Evolutionary conservation across 176 grass and related monocot genomes (phyloP).

Genomic region (Typha latifolia): DNA sequence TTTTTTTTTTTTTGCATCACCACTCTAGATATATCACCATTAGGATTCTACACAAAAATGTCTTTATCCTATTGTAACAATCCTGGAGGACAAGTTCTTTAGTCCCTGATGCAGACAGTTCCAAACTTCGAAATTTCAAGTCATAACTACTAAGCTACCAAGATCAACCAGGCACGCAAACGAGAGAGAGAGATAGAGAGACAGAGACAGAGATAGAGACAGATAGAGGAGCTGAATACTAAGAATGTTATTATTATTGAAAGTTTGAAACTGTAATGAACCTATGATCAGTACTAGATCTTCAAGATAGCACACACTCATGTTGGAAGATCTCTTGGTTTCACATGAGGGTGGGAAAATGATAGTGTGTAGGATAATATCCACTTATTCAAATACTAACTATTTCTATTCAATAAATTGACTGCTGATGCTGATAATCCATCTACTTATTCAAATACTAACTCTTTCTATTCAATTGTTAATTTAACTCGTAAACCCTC

Average conservation of each 20-base stretch:
- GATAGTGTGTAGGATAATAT: background rate
- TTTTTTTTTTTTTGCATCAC: background rate
- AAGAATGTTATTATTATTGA: background rate
- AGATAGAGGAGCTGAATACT: too few species aligned
- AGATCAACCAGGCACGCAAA: background rate
- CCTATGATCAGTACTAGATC: background rate
- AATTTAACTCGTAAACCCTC: background rate
- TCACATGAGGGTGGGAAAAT: too few species aligned
- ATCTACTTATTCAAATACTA: background rate
- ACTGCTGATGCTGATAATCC: background rate
- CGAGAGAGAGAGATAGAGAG: too few species aligned
- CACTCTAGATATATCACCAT: background rate
- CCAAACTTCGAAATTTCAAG: background rate
- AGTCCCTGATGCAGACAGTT: background rate
- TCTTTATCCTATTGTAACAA: too few species aligned
- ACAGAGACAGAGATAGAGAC: too few species aligned
- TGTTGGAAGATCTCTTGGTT: too few species aligned
- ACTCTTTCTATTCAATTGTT: background rate
- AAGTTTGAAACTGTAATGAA: background rate
- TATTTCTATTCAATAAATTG: background rate
- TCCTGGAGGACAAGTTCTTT: too few species aligned
- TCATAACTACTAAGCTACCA: constrained; percentile 1
- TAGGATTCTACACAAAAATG: too few species aligned
- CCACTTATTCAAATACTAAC: background rate
- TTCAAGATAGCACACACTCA: background rate